These are phyloP conservation scores for Gymnopilus dilepis DNA, from an alignment of 768 basidiomycete species.

Conservation along the genomic window DNA sequence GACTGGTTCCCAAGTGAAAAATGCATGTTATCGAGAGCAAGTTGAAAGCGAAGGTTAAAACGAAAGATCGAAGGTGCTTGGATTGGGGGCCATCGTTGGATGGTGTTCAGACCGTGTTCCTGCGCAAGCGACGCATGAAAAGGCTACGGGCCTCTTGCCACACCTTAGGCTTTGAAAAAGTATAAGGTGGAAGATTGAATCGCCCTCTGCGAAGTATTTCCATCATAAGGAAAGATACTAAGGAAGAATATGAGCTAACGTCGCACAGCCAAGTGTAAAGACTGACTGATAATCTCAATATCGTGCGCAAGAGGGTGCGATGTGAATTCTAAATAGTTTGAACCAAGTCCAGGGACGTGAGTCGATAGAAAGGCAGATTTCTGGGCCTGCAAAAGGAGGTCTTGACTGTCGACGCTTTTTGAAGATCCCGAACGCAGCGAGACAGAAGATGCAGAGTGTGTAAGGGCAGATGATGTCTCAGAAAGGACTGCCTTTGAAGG, in stretches of 20 bases:
- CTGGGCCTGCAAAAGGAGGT: constrained; percentile 7
- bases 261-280: constrained; percentile 2
- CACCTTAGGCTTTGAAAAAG: constrained; percentile 51
- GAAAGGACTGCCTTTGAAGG: constrained; percentile 20
- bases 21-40: neutral
- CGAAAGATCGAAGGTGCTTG: neutral
- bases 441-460: constrained; percentile 19
- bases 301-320: constrained; percentile 52
- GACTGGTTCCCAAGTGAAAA: neutral
- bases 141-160: constrained; percentile 51
- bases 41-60: neutral
- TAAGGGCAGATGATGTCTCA: constrained; percentile 22
- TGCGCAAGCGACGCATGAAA: constrained; percentile 41
- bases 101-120: constrained; percentile 39
- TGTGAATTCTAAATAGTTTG: constrained; percentile 62
- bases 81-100: neutral
- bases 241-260: constrained; percentile 15
- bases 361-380: constrained; percentile 50
- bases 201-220: constrained; percentile 66
- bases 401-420: constrained; percentile 28
- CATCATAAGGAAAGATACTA: constrained; percentile 69
- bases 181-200: constrained; percentile 54
- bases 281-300: constrained; percentile 58
- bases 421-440: constrained; percentile 29
- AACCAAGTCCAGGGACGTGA: constrained; percentile 57